Evolutionary conservation across 257 asterid species (phyloP).

Genomic region (Cinchona pubescens): DNA sequence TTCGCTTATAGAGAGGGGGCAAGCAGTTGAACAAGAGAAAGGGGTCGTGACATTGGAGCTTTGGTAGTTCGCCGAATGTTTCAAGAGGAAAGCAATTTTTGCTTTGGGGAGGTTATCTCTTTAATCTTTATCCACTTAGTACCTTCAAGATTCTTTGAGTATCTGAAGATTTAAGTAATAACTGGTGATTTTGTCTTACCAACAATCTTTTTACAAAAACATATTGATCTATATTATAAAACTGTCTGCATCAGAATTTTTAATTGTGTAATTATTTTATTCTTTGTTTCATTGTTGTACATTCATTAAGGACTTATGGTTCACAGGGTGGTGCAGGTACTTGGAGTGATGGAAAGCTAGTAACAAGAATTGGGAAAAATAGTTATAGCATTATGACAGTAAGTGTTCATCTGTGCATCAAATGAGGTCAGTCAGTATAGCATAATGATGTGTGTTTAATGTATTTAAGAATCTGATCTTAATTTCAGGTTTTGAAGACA

Average conservation of each 20-base stretch:
- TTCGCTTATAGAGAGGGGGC: constrained; percentile 84
- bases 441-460: neutral
- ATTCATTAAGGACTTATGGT: constrained; percentile 67
- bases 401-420: constrained; percentile 23
- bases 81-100: constrained; percentile 89
- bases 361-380: constrained; percentile 92
- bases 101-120: constrained; percentile 96
- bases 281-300: constrained; percentile 23
- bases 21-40: constrained; percentile 88
- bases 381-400: constrained; percentile 68
- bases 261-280: constrained; percentile 2
- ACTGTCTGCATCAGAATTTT: too few species aligned
- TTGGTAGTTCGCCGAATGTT: constrained; percentile 74
- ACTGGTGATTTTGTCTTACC: neutral
- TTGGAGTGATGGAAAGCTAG: constrained; percentile 98
- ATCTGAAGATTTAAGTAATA: constrained; percentile 10
- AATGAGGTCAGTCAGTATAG: neutral
- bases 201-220: neutral
- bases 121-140: constrained; percentile 38
- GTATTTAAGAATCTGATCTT: neutral
- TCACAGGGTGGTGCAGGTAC: constrained; percentile 99
- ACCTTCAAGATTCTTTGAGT: constrained; percentile 29
- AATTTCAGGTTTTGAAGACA: constrained; percentile 75
- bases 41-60: constrained; percentile 98
- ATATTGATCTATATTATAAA: neutral